These are phyloP conservation scores for Leishmania mexicana DNA, from an alignment of 208 protist species.

Conservation along the genomic window DNA sequence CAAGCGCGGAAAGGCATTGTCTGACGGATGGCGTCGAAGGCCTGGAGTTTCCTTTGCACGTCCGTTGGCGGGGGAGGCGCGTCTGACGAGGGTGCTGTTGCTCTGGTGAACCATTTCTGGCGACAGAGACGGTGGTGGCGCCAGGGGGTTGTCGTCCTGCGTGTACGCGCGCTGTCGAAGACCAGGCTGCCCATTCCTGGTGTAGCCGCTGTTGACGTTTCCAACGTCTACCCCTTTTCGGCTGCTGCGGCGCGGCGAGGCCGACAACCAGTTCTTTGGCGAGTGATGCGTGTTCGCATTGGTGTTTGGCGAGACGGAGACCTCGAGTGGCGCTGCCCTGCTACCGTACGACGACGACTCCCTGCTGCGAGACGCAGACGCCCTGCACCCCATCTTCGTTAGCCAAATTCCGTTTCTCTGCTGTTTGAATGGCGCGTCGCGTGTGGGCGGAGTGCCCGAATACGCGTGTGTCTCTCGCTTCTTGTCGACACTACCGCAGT, in stretches of 20 bases:
- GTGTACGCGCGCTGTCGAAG: not conserved
- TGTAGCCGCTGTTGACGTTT: not conserved
- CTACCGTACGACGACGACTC: not conserved
- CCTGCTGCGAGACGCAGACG: constrained; percentile 18
- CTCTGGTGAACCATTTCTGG: not conserved
- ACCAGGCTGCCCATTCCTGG: not conserved
- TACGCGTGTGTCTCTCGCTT: not conserved
- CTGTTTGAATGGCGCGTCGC: too few species aligned
- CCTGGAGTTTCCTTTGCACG: not conserved
- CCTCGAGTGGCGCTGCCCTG: not conserved
- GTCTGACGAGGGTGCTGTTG: constrained; percentile 5
- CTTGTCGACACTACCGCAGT: not conserved
- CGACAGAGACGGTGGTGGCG: constrained; percentile 15
- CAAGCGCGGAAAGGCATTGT: not conserved
- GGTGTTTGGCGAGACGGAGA: constrained; percentile 3
- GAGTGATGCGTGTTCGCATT: not conserved
- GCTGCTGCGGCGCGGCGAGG: constrained; percentile 11
- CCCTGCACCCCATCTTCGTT: constrained; percentile 36
- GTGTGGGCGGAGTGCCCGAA: not conserved
- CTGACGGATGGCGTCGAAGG: too few species aligned
- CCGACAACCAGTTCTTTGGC: constrained; percentile 1
- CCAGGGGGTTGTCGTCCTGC: constrained; percentile 26
- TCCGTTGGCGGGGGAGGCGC: not conserved
- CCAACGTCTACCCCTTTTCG: not conserved
- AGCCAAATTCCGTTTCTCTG: not conserved